Base-by-base conservation (phyloP, 2,329 filamentous ascomycete species). In the Cordyceps fumosorosea region DNA sequence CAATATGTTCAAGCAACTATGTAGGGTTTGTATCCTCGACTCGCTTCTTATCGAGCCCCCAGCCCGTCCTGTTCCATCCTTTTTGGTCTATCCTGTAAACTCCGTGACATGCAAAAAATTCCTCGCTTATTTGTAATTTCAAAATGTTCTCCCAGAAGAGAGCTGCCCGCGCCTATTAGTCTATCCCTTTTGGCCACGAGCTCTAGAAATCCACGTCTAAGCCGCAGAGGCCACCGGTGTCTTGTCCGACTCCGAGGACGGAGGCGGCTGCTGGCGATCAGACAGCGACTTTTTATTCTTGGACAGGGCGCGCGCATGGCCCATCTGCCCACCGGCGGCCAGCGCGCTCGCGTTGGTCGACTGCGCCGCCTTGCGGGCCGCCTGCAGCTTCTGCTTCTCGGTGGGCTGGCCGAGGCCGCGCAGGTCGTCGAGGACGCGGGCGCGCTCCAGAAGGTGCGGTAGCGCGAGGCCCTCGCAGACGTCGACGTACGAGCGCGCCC, bases 401-500 rank as follows among this genome's bases (percentile, higher is more conserved):
- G 74, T 66, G 22, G 83, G 80, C 10, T 80, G 77, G 62, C 83
- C 80, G 60, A 91, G 78, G 18, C 82, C 84, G 16, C 91, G 75
- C 37, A 80, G 78, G 60, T 80, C 72, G 70, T 97, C 93, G 4
- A 88, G 79, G 7, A 84, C 82, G 51, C 78, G 79, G 0, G 93
- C 93, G 64, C 79, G 75, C 37, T 85, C 82, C 22, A 85, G 69
- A 51, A 96, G 74, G 62, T 88, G 81, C 2, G 86, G 80, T 42
- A 90, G 80, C 0, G 81, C 84, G 34, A 98, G 75, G 1, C 81
- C 76, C 62, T 85, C 79, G 69, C 91, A 89, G 2, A 88, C 74
- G 58, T 89, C 86, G 10, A 76, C 77, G 70, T 97, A 96, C 67
- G 83, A 89, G 76, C 88, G 92, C 64, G 83, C 82, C 53, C 78